A percentile compares a stretch with the other conserved stretches of the same genome.
phyloP scores from a whole-genome alignment of 2,329 filamentous ascomycete genomes.

The Coleophoma crateriformis region DNA sequence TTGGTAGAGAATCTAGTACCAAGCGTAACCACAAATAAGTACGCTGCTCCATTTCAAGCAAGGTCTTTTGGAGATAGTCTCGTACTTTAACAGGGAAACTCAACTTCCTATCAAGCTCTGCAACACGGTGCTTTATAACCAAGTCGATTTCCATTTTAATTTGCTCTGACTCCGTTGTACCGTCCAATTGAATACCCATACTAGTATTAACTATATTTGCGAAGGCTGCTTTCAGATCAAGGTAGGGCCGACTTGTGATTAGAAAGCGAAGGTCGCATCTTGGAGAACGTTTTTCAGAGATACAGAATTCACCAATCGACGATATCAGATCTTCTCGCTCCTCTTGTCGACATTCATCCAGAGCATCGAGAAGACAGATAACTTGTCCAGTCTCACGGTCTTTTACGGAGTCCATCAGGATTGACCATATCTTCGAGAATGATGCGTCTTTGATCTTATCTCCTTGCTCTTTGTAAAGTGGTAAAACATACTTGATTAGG shows the following conservation, averaged over 20 bases:
- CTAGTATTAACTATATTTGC: neutral
- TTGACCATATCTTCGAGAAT: constrained; percentile 25
- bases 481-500: constrained; percentile 28
- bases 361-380: constrained; percentile 31
- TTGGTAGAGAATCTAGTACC: constrained; percentile 3
- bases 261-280: too few relatives aligned
- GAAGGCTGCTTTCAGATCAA: constrained; percentile 1
- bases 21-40: constrained; percentile 12
- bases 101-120: too few relatives aligned
- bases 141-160: constrained; percentile 5
- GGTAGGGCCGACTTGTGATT: constrained; percentile 4
- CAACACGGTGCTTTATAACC: constrained; percentile 4
- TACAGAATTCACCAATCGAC: neutral
- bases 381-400: constrained; percentile 25
- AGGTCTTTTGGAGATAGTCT: neutral
- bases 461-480: constrained; percentile 18
- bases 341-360: constrained; percentile 27
- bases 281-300: too few relatives aligned
- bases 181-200: constrained; percentile 1
- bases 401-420: constrained; percentile 22
- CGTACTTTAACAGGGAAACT: too few relatives aligned
- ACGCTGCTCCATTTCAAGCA: constrained; percentile 3
- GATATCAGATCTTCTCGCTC: neutral
- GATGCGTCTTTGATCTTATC: constrained; percentile 10
- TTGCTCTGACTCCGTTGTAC: constrained; percentile 3